Conservation (phyloP, 176 grass and related monocot genomes). For the Musa itinerans region DNA sequence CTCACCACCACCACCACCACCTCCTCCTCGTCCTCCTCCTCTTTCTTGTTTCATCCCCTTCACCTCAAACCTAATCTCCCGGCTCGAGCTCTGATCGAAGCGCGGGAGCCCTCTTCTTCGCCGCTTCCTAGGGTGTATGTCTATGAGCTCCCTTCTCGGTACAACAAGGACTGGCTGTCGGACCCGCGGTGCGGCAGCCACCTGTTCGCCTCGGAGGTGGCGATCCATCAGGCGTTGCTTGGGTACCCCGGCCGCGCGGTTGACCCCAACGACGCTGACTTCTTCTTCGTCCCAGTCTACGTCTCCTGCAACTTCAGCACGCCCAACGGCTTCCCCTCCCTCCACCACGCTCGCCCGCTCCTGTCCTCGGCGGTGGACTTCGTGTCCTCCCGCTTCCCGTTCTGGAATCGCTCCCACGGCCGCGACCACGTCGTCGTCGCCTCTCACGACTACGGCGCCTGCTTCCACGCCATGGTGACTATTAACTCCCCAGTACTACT, state of each 20-base stretch:
- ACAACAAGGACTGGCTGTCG: conserved; percentile 55
- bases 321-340: conserved; percentile 59
- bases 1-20: conserved; percentile 41
- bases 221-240: conserved; percentile 66
- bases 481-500: too few relatives aligned
- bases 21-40: conserved; percentile 26
- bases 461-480: conserved; percentile 86
- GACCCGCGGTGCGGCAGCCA: conserved; percentile 54
- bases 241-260: conserved; percentile 25
- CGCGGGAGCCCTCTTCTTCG: conserved; percentile 12
- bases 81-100: conserved; percentile 20
- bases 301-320: conserved; percentile 98
- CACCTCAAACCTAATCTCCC: conserved; percentile 12
- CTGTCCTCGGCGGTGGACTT: conserved; percentile 49
- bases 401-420: conserved; percentile 72
- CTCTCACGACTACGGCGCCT: conserved; percentile 84
- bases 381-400: conserved; percentile 38
- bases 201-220: conserved; percentile 86
- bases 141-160: conserved; percentile 62
- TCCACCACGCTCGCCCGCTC: conserved; percentile 50
- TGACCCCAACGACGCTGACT: conserved; percentile 46
- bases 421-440: conserved; percentile 83
- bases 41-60: conserved; percentile 13
- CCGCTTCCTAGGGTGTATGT: conserved; percentile 54
- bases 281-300: conserved; percentile 88